Percentiles rank a stretch among this genome's conserved stretches.
phyloP scores from a whole-genome alignment of 495 filamentous ascomycete genomes.

The Geoglossum glabrum region DNA sequence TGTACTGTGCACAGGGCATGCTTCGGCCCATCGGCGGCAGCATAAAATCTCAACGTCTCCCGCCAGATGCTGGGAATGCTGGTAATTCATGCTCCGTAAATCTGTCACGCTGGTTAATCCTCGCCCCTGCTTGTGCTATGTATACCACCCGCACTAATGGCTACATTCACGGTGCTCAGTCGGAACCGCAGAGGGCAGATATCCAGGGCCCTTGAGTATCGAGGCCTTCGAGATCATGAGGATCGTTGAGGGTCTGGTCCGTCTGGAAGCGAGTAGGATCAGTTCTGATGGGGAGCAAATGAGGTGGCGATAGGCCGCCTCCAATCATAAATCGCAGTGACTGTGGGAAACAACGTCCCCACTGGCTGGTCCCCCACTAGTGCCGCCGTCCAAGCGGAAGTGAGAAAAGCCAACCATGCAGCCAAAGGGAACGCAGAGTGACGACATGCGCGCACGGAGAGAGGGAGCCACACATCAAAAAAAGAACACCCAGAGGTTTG shows the following conservation, averaged over 20 bases:
- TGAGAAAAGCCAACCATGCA: background rate
- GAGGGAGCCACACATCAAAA: background rate
- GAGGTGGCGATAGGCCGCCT: background rate
- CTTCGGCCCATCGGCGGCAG: background rate
- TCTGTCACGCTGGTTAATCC: too few species aligned
- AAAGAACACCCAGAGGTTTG: background rate
- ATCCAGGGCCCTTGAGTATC: background rate
- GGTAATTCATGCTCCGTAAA: background rate
- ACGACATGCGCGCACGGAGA: background rate
- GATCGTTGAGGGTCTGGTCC: background rate
- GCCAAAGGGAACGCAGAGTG: background rate
- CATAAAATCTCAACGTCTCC: background rate
- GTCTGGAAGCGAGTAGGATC: background rate
- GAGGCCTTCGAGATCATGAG: background rate
- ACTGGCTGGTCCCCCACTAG: background rate
- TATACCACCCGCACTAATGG: background rate
- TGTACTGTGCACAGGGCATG: too few species aligned
- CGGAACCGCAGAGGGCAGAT: too few species aligned
- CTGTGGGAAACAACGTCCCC: background rate
- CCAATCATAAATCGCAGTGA: background rate
- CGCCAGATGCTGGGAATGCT: too few species aligned
- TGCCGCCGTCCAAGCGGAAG: background rate
- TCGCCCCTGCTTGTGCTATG: too few species aligned
- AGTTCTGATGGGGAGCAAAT: background rate
- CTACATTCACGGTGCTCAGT: background rate